Percentiles rank a stretch among this genome's conserved stretches.
Conservation (phyloP, 192 early-diverging fungal genomes). For the Backusella luteola region DNA sequence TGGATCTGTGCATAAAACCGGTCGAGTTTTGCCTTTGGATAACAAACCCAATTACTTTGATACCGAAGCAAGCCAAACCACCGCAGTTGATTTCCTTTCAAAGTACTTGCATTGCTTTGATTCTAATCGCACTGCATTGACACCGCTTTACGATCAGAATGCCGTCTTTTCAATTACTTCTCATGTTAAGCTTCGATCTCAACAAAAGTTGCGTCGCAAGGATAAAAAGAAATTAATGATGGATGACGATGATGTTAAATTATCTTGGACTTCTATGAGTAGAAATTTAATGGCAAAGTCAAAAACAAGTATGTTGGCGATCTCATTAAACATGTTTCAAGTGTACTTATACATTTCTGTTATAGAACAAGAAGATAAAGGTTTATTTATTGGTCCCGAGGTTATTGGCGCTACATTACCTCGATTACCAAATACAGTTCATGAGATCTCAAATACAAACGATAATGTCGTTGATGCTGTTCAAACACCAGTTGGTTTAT, state of each 20-base stretch:
- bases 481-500: constrained; percentile 40
- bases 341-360: background rate
- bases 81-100: constrained; percentile 36
- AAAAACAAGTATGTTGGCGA: constrained; percentile 21
- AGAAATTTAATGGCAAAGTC: constrained; percentile 12
- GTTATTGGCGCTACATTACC: constrained; percentile 16
- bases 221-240: constrained; percentile 27
- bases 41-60: constrained; percentile 37
- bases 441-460: constrained; percentile 38
- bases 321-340: too few relatives aligned
- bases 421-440: constrained; percentile 37
- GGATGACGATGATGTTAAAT: constrained; percentile 12
- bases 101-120: constrained; percentile 42
- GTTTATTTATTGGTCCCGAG: constrained; percentile 15
- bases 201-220: constrained; percentile 11
- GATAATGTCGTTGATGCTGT: constrained; percentile 44
- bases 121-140: constrained; percentile 27
- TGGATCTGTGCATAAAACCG: constrained; percentile 7
- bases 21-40: constrained; percentile 16
- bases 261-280: constrained; percentile 17
- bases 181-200: constrained; percentile 4
- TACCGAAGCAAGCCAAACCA: constrained; percentile 28
- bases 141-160: constrained; percentile 34
- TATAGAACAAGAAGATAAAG: constrained; percentile 10
- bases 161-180: constrained; percentile 40